Evolutionary conservation across 2,329 filamentous ascomycete species (phyloP).

Genomic region (Talaromyces sp.): DNA sequence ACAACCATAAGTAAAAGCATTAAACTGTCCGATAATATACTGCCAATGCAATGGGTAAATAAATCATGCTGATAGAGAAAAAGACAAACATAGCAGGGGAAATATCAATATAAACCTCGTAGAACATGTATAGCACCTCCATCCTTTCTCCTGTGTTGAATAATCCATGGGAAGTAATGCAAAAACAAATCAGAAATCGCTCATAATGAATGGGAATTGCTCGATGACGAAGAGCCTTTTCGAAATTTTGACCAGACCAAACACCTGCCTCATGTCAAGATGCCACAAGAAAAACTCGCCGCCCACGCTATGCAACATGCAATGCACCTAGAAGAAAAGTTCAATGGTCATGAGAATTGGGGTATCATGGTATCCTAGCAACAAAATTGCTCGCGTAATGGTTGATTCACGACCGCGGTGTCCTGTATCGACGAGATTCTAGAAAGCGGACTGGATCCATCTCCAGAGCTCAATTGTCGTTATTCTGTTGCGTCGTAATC

Average conservation of each 20-base stretch:
- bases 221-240: conserved; percentile 11
- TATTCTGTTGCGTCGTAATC: conserved; percentile 24
- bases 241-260: conserved; percentile 19
- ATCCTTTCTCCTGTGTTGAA: background rate
- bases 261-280: conserved; percentile 31
- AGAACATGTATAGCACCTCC: background rate
- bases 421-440: background rate
- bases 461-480: background rate
- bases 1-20: background rate
- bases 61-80: background rate
- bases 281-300: conserved; percentile 29
- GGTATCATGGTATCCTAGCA: conserved; percentile 29
- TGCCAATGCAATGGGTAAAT: background rate
- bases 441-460: background rate
- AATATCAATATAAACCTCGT: background rate
- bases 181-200: background rate
- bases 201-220: background rate
- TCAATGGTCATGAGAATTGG: conserved; percentile 26
- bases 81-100: background rate
- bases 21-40: background rate
- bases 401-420: background rate
- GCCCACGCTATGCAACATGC: conserved; percentile 38
- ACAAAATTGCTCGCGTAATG: background rate
- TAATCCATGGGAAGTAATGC: background rate
- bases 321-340: conserved; percentile 17